Evolutionary conservation across 768 basidiomycete species (phyloP), one percentile per base, ranked within the genome.

Genomic region (Boletus insuetus): DNA sequence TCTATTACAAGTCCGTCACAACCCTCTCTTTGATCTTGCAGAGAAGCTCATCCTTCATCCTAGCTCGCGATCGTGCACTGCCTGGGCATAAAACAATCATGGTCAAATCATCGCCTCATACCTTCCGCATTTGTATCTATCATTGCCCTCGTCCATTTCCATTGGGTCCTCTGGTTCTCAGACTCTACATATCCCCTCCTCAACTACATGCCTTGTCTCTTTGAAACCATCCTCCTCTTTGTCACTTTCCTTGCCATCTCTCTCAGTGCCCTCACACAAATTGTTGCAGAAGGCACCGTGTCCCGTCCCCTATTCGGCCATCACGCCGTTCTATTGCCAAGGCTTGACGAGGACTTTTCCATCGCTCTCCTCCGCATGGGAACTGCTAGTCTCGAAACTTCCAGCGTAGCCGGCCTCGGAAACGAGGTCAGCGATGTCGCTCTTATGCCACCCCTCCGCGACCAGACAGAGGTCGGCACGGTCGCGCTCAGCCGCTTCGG

Each of bases 301-400:
- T 76, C 82, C 34, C 77, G 83, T 4, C 77, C 86, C 12, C 73
- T 89, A n/a, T 79, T 85, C 32, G 84, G 83, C 8, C 71, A 69
- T 24, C 63, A 69, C 55, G 63, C 75, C 66, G 71, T 68, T 22
- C 65, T 81, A 32, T 61, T 77, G 37, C 75, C 85, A 3, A 81
- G 79, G 17, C 77, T 76, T 66, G 86, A 90, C 38, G 88, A 90
- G 67, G 87, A 89, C 64, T 90, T 87, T 69, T 81, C 83, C 7
- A 78, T 89, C 20, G 80, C 85, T 3, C 75, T 91, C 38, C 75
- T 91, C 41, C 82, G 89, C 20, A 74, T 89, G 19, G 87, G 87
- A 19, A 86, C 86, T 1, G 87, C 87, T 4, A 87, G 85, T 58
- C 74, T 91, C 46, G 89, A 91, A 65, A 84, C 86, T 0, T 89